These are phyloP conservation scores for Austropuccinia psidii DNA, from an alignment of 1,284 basidiomycete genomes.

Conservation along the genomic window DNA sequence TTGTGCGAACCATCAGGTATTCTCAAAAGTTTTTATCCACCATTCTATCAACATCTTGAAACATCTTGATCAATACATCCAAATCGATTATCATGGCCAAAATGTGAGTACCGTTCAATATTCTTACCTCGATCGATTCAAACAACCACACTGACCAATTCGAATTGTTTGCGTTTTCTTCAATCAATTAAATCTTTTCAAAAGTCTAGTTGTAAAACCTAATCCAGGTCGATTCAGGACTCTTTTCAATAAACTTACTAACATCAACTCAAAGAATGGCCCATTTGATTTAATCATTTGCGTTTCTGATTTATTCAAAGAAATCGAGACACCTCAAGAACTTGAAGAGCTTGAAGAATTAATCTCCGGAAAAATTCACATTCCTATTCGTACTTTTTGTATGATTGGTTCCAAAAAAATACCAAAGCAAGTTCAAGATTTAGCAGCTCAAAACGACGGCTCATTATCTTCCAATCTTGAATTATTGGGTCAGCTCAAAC, in stretches of 20 bases:
- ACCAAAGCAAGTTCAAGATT: background rate
- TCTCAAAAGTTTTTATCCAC: too few relatives aligned
- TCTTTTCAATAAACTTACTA: constrained; percentile 69
- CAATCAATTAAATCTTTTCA: constrained; percentile 36
- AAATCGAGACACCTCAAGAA: constrained; percentile 51
- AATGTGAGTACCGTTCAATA: constrained; percentile 2
- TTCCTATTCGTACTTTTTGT: constrained; percentile 36
- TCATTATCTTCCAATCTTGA: constrained; percentile 25
- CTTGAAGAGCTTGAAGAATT: constrained; percentile 58
- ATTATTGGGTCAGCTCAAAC: constrained; percentile 21
- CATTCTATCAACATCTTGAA: background rate
- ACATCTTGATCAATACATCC: background rate
- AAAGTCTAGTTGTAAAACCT: constrained; percentile 76
- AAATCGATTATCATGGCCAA: background rate
- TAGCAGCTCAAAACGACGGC: background rate
- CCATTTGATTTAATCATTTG: constrained; percentile 84
- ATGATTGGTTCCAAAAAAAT: constrained; percentile 13
- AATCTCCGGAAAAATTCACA: constrained; percentile 56
- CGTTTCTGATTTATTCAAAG: constrained; percentile 81
- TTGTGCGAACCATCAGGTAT: too few relatives aligned
- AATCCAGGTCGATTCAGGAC: constrained; percentile 66
- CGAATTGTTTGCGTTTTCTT: too few relatives aligned
- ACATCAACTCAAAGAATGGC: constrained; percentile 86
- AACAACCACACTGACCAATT: constrained; percentile 9
- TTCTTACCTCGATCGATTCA: background rate